These are phyloP conservation scores for Sordariomycetes sp. DNA, from an alignment of 2,329 filamentous ascomycete genomes.

Conservation along the genomic window DNA sequence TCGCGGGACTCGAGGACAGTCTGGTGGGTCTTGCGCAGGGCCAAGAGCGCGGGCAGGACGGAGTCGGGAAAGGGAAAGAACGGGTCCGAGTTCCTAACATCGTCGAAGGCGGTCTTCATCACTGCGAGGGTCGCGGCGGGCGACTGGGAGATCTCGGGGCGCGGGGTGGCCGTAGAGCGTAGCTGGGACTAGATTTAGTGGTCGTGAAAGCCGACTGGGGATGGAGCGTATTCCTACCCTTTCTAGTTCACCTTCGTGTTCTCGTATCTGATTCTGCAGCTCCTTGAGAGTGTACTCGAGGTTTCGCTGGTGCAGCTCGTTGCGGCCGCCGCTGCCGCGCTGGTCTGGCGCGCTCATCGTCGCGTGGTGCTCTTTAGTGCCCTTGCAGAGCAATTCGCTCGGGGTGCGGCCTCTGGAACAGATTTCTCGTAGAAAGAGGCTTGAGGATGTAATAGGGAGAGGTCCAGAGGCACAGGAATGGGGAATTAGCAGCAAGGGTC, in stretches of 20 bases:
- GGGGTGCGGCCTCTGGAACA: too few species aligned
- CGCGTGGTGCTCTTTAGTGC: not conserved
- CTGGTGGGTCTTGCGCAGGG: slow-evolving; percentile 55
- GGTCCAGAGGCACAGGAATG: too few species aligned
- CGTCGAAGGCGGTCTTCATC: slow-evolving; percentile 56
- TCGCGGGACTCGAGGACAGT: slow-evolving; percentile 54
- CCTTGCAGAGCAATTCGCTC: not conserved
- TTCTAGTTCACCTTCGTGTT: slow-evolving; percentile 39
- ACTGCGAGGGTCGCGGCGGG: slow-evolving; percentile 24
- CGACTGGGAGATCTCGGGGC: slow-evolving; percentile 3
- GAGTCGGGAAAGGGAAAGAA: slow-evolving; percentile 58
- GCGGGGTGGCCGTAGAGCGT: slow-evolving; percentile 4
- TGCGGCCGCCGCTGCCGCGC: not conserved
- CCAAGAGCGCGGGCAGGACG: slow-evolving; percentile 59
- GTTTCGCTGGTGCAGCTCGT: slow-evolving; percentile 35
- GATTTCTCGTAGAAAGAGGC: too few species aligned
- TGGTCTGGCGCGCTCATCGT: slow-evolving; percentile 1
- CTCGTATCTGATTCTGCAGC: slow-evolving; percentile 46
- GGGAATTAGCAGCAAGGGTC: too few species aligned
- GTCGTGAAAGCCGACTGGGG: not conserved
- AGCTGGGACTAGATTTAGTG: slow-evolving; percentile 10
- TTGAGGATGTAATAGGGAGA: too few species aligned
- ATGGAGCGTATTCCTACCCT: slow-evolving; percentile 21
- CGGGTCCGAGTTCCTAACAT: slow-evolving; percentile 49
- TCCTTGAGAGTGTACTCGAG: slow-evolving; percentile 59